Conservation (phyloP, 352 stramenopile species). For the Globisporangium lucens region DNA sequence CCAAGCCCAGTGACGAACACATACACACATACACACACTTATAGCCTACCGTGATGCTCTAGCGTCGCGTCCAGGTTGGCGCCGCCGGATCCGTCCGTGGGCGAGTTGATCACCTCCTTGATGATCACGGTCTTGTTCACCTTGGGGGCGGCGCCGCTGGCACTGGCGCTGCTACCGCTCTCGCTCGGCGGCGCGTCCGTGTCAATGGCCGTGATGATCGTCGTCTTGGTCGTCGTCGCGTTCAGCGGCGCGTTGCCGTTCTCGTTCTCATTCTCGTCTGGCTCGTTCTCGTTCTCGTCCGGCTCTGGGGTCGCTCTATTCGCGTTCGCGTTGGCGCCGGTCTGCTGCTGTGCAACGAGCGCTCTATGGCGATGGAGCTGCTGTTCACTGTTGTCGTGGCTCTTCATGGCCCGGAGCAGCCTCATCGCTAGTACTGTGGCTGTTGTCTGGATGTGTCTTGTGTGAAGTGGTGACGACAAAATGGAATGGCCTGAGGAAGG, state of each 20-base stretch:
- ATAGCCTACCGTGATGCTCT: background rate
- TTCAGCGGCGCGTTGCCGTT: background rate
- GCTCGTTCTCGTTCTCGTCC: slow-evolving; percentile 2
- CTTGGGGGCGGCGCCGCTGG: background rate
- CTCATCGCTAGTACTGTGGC: background rate
- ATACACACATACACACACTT: background rate
- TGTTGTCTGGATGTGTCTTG: background rate
- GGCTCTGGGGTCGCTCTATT: background rate
- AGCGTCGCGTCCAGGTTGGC: background rate
- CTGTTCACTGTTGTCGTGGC: background rate
- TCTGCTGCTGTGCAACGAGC: background rate
- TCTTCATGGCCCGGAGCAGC: background rate
- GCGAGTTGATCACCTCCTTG: background rate
- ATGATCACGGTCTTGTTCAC: slow-evolving; percentile 5
- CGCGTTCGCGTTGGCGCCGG: background rate
- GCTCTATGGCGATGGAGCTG: background rate
- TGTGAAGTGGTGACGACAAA: background rate
- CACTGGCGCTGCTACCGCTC: background rate
- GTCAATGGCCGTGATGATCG: background rate
- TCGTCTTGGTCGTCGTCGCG: background rate
- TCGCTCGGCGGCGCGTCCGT: background rate
- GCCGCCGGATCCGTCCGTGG: background rate
- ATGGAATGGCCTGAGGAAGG: background rate
- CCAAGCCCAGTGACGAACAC: background rate
- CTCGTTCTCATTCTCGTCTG: background rate